Percentiles rank a stretch among this genome's conserved stretches.
Conservation (phyloP, 1,284 basidiomycete genomes). For the Malassezia obtusa region DNA sequence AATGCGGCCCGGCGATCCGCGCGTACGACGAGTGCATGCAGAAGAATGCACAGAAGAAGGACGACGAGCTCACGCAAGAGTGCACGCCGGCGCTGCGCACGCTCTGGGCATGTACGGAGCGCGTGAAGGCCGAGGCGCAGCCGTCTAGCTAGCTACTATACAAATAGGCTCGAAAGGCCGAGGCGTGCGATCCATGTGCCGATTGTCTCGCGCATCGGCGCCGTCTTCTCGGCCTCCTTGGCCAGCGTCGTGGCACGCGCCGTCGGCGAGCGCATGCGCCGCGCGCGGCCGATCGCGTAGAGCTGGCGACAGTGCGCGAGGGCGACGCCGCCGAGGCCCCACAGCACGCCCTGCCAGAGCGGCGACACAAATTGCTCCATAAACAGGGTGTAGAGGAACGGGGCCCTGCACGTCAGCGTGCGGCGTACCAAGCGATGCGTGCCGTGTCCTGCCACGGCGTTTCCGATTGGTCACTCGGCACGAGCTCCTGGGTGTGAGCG, state of each 20-base stretch:
- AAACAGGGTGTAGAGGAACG: neutral
- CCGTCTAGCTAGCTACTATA: neutral
- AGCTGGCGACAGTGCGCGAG: slow-evolving; percentile 1
- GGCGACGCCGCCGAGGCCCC: slow-evolving; percentile 15
- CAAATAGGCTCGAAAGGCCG: slow-evolving; percentile 1
- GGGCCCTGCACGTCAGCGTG: neutral
- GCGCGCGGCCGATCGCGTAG: neutral
- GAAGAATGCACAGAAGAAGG: slow-evolving; percentile 19
- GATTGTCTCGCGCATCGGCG: neutral
- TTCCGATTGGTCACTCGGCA: neutral
- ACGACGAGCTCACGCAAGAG: slow-evolving; percentile 29
- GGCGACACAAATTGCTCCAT: slow-evolving; percentile 15
- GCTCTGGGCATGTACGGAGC: slow-evolving; percentile 38
- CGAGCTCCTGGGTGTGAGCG: neutral
- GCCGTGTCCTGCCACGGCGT: slow-evolving; percentile 5
- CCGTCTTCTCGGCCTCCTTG: neutral
- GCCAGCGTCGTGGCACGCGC: neutral
- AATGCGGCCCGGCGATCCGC: slow-evolving; percentile 27
- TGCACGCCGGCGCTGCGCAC: slow-evolving; percentile 33
- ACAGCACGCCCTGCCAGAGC: slow-evolving; percentile 15
- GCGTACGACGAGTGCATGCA: slow-evolving; percentile 40
- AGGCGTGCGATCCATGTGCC: slow-evolving; percentile 6
- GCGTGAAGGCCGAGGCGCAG: slow-evolving; percentile 30
- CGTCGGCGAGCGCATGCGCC: neutral
- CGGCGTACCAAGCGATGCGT: slow-evolving; percentile 3